Conservation (phyloP, 1,284 basidiomycete genomes). For the Golubevia sp. region DNA sequence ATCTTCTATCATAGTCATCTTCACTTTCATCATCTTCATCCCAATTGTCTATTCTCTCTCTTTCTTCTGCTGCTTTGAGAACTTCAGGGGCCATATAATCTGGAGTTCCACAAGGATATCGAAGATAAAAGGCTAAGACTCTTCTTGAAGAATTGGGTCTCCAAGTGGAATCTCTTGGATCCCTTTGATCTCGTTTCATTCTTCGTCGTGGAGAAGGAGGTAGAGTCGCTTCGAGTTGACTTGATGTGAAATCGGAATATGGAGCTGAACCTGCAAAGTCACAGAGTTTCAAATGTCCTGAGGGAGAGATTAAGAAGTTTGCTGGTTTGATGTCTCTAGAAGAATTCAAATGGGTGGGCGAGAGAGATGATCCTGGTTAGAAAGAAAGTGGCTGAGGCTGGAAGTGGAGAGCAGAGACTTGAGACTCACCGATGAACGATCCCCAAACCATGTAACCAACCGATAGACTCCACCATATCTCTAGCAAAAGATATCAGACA, state of each 20-base stretch:
- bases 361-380: not conserved
- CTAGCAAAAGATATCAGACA: constrained; percentile 23
- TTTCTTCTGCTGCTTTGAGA: constrained; percentile 40
- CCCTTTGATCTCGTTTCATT: not conserved
- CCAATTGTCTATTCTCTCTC: not conserved
- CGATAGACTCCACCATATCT: constrained; percentile 55
- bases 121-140: not conserved
- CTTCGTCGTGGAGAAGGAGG: not conserved
- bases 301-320: constrained; percentile 50
- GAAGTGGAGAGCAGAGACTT: not conserved
- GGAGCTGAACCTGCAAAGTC: constrained; percentile 58
- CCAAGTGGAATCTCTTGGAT: not conserved
- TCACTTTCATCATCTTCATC: not conserved
- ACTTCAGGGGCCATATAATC: constrained; percentile 60
- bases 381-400: too few species aligned
- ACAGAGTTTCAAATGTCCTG: constrained; percentile 56
- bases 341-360: not conserved
- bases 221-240: not conserved
- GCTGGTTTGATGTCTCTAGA: constrained; percentile 53
- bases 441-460: constrained; percentile 46
- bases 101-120: constrained; percentile 44
- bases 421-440: constrained; percentile 38
- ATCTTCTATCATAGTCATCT: constrained; percentile 12
- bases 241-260: constrained; percentile 26
- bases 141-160: not conserved